Evolutionary conservation across 139 green algal genomes (phyloP), one percentile per base, ranked within the genome.

Genomic region (Chlamydomonas sphaeroides): DNA sequence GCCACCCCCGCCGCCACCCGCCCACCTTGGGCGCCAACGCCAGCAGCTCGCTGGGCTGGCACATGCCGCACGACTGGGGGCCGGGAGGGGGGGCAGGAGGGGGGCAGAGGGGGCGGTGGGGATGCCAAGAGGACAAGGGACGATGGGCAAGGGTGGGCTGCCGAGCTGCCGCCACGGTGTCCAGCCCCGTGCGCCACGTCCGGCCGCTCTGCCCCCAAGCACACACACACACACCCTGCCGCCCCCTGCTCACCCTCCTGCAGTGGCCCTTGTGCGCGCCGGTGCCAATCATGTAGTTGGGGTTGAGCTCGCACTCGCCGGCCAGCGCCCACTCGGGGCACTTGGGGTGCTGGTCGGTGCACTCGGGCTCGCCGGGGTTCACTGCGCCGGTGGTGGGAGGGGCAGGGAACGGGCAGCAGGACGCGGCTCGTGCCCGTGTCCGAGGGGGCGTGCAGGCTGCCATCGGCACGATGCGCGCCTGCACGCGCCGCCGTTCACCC

Each of bases 231-330:
- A 53, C 36, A 28, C 39, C 42, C 17, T 4, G 8, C 48, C 21
- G 5, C 65, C 36, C 56, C 17, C 56, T 38, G 10, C 71, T 35
- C 32, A 80, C 74, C 74, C 71, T 80, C 39, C 45, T 42, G 86
- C 86, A 89, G 80, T 89, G 81, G 23, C 86, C 80, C 5, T 2
- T 35, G 59, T 70, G 71, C 23, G 20, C 59, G 3, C 36, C 26
- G 5, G 49, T 72, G 26, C 88, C 88, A 8, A 90, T 42, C 88
- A 90, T 91, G 84, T 89, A 91, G n/a, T 65, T 75, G 32, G 87
- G 87, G 79, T 91, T 91, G 41, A 36, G n/a, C 23, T 72, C 53
- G 74, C 87, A 91, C 80, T 91, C 84, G n/a, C 87, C 87, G 26
- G 33, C 1, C 0, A 56, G 62, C 0, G 87, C 87, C 87, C 87